These are phyloP conservation scores for Apiotrichum gracile DNA, from an alignment of 1,284 basidiomycete species.

Conservation along the genomic window DNA sequence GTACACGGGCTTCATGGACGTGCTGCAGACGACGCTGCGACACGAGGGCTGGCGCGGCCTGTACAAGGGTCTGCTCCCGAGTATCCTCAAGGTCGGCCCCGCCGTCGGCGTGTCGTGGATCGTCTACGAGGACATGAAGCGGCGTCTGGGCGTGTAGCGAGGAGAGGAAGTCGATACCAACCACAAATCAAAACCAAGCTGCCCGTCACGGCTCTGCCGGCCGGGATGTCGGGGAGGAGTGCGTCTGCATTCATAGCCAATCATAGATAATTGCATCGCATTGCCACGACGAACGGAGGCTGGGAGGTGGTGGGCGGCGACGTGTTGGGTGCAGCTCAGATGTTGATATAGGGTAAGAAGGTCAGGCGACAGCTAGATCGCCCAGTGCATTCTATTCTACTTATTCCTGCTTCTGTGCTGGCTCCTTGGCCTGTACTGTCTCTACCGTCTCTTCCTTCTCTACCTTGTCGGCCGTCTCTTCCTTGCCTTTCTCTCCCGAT, in stretches of 20 bases:
- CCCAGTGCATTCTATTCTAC: too few species aligned
- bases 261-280: constrained; percentile 15
- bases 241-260: constrained; percentile 6
- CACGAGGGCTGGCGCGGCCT: constrained; percentile 90
- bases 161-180: too few species aligned
- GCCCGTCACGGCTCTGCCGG: too few species aligned
- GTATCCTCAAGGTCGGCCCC: constrained; percentile 89
- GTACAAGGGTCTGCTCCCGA: constrained; percentile 87
- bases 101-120: constrained; percentile 92
- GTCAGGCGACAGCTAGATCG: too few species aligned
- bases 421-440: too few species aligned
- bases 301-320: background rate
- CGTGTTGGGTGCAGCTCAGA: too few species aligned
- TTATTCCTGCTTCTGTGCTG: too few species aligned
- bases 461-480: background rate
- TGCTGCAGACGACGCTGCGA: constrained; percentile 70
- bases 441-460: background rate
- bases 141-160: constrained; percentile 33
- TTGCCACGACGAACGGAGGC: background rate
- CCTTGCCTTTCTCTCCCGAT: background rate
- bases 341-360: too few species aligned
- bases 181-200: too few species aligned
- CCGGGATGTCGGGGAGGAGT: background rate
- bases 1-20: constrained; percentile 85
- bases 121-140: constrained; percentile 52